Evolutionary conservation across 2,329 filamentous ascomycete species (phyloP), one percentile per base, ranked within the genome.

Genomic region (Chaetothyriales sp.): DNA sequence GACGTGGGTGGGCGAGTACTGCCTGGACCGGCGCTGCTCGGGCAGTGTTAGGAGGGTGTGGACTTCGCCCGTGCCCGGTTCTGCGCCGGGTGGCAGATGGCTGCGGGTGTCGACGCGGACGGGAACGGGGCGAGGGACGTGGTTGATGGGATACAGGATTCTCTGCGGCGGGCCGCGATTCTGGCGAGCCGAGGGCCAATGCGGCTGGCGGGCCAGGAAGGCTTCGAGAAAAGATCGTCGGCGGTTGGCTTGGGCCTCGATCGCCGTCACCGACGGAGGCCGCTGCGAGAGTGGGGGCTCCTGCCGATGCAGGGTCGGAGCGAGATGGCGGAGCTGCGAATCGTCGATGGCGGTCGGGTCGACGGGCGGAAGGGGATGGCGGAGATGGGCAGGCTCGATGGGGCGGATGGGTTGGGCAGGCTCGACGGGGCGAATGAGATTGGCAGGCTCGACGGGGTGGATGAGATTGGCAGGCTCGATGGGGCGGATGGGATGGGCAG

Each of bases 131-230:
- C 76, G 74, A 43, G 77, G 78, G 47, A 78, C 76, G 66, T 77
- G 73, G 62, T 82, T 81, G 61, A 78, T 71, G 40, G 78, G 78
- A 63, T 81, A 81, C 68, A 77, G 79, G 55, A 81, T 72, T 52
- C 77, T 71, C 50, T 76, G 73, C 33, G 74, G 69, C 51, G 72
- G 69, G 29, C 66, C 62, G 15, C 57, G 57, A 25, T 49, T 51
- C 47, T 59, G 53, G 13, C 53, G 51, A 29, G 52, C 53, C 20
- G 54, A 49, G 49, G 50, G 50, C 40, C 22, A 25, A 13, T 47
- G 51, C 46, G 59, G 58, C 48, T 57, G 57, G 10, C 58, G 54
- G 10, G 53, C 56, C 25, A 59, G 52, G 46, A 62, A 50, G 20
- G 55, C 54, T 50, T 59, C 56, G 43, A 62, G 58, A 47, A 61